phyloP scores from a whole-genome alignment of 179 eudicot genomes.

The Beta corolliflora region DNA sequence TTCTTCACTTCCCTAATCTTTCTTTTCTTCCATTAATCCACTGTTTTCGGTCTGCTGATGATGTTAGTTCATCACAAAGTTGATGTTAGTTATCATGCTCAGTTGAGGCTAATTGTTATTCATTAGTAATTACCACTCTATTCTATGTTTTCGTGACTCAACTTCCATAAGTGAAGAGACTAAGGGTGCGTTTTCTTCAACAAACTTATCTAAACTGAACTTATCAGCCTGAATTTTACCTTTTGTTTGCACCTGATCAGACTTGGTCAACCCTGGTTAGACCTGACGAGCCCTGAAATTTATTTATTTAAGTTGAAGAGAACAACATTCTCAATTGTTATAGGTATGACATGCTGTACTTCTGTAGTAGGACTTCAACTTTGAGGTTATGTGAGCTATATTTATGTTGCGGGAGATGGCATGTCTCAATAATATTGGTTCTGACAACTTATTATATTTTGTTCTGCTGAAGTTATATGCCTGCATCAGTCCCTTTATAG shows the following conservation, averaged over 20 bases:
- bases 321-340: neutral
- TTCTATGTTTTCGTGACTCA: neutral
- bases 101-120: neutral
- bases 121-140: neutral
- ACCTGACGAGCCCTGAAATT: no score
- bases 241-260: no score
- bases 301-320: no score
- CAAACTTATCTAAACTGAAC: no score
- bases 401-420: neutral
- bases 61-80: no score
- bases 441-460: conserved; percentile 26
- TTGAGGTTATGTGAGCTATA: neutral
- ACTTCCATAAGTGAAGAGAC: neutral
- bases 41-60: no score
- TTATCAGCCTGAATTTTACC: no score
- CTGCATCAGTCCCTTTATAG: conserved; percentile 33
- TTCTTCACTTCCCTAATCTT: no score
- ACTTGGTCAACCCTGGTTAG: no score
- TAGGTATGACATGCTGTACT: neutral
- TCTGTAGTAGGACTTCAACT: neutral
- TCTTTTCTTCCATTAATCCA: no score
- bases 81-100: neutral
- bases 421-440: neutral
- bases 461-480: conserved; percentile 36
- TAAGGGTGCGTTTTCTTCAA: neutral